Conservation (phyloP, 2,329 filamentous ascomycete species). For the Phoma sp. region DNA sequence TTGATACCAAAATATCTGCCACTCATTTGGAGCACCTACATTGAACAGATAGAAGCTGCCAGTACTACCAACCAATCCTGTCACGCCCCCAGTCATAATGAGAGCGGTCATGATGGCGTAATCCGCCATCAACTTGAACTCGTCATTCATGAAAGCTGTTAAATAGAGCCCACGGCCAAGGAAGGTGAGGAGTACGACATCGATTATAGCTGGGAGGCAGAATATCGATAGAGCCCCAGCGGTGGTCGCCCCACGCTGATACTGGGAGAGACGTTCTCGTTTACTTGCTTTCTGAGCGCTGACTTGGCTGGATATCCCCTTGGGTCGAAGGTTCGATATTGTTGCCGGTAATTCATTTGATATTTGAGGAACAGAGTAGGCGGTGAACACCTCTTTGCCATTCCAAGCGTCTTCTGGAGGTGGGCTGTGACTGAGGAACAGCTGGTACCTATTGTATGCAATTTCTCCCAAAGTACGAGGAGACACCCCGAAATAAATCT, state of each 20-base stretch:
- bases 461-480: too few relatives aligned
- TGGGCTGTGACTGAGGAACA: too few relatives aligned
- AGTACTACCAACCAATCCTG: too few relatives aligned
- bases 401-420: too few relatives aligned
- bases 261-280: not conserved
- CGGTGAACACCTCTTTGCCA: not conserved
- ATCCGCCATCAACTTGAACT: not conserved
- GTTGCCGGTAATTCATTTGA: not conserved
- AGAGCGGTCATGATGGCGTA: too few relatives aligned
- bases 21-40: not conserved
- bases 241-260: not conserved
- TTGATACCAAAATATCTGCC: not conserved
- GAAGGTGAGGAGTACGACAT: not conserved
- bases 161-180: not conserved
- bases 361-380: not conserved
- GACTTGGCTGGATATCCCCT: not conserved
- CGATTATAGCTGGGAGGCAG: not conserved
- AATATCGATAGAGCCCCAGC: not conserved
- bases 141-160: not conserved
- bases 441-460: too few relatives aligned
- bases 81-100: too few relatives aligned
- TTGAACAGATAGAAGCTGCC: not conserved
- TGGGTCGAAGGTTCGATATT: too few relatives aligned
- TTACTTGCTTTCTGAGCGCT: not conserved
- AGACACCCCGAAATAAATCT: too few relatives aligned